Conservation (phyloP, 1,284 basidiomycete genomes). For the Cryptococcus sp. region DNA sequence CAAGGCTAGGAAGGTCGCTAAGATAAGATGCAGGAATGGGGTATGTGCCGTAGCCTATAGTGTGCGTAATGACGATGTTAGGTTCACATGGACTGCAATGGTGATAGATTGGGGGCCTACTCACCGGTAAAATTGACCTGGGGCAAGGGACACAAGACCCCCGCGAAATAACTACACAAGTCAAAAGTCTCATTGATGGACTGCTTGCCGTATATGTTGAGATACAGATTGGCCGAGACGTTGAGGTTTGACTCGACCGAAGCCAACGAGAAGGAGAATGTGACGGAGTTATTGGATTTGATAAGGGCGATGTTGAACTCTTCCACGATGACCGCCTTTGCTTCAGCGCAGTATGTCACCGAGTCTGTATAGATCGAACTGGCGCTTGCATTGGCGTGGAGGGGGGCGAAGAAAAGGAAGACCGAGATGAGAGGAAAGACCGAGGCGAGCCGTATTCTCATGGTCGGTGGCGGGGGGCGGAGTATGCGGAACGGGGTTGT, state of each 20-base stretch:
- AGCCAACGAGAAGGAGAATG: slow-evolving; percentile 45
- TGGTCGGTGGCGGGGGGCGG: slow-evolving; percentile 2
- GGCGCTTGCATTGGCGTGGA: slow-evolving; percentile 7
- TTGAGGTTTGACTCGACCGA: slow-evolving; percentile 65
- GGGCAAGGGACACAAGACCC: slow-evolving; percentile 84
- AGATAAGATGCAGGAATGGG: slow-evolving; percentile 63
- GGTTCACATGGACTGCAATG: not conserved
- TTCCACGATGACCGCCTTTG: slow-evolving; percentile 74
- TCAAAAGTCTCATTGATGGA: slow-evolving; percentile 72
- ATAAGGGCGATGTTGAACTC: slow-evolving; percentile 78
- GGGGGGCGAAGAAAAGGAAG: slow-evolving; percentile 8
- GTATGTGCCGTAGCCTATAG: slow-evolving; percentile 65
- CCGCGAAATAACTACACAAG: slow-evolving; percentile 70
- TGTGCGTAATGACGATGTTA: slow-evolving; percentile 5
- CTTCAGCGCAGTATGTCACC: slow-evolving; percentile 82
- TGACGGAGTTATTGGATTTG: slow-evolving; percentile 59
- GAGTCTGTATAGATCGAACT: slow-evolving; percentile 64
- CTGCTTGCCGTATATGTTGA: slow-evolving; percentile 79
- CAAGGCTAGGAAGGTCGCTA: slow-evolving; percentile 70
- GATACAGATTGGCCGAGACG: slow-evolving; percentile 73
- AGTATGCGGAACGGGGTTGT: not conserved
- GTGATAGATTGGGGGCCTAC: slow-evolving; percentile 12
- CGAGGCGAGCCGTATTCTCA: slow-evolving; percentile 2
- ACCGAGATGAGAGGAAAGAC: not conserved
- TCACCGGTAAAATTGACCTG: slow-evolving; percentile 78